phyloP scores from a whole-genome alignment of 2,329 filamentous ascomycete species.

The Stylonectria norvegica region DNA sequence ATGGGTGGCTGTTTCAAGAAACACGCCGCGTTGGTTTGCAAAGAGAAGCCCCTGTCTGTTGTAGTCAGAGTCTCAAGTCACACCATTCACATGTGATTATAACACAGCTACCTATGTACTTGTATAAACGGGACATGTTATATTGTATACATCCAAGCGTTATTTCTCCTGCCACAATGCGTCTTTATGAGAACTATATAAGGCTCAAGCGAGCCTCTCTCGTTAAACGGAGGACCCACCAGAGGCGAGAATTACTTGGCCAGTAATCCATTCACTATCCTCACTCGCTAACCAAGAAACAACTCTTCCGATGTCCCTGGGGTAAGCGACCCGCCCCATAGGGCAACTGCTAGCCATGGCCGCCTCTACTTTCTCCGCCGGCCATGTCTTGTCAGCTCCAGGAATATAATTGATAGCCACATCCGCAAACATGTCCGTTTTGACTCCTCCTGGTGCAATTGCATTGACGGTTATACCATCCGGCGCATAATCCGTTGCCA shows the following conservation, averaged over 20 bases:
- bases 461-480: constrained; percentile 66
- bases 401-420: constrained; percentile 62
- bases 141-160: no score
- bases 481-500: constrained; percentile 68
- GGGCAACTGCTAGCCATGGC: not conserved
- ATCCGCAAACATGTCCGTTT: constrained; percentile 66
- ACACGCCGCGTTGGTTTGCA: no score
- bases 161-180: no score
- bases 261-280: constrained; percentile 1
- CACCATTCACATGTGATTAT: no score
- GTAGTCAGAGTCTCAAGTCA: no score
- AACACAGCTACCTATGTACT: no score
- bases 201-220: no score
- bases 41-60: no score
- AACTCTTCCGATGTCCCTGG: not conserved
- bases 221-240: not conserved
- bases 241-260: not conserved
- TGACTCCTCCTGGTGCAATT: constrained; percentile 64
- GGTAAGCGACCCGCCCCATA: not conserved
- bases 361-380: not conserved
- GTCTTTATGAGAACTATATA: no score
- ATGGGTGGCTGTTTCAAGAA: no score
- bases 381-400: constrained; percentile 42
- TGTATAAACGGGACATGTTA: no score
- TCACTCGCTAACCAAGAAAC: not conserved